Percentiles rank a stretch among this genome's conserved stretches.
These are phyloP conservation scores for Geosiphon pyriformis DNA, from an alignment of 192 early-diverging fungal species.

Conservation along the genomic window DNA sequence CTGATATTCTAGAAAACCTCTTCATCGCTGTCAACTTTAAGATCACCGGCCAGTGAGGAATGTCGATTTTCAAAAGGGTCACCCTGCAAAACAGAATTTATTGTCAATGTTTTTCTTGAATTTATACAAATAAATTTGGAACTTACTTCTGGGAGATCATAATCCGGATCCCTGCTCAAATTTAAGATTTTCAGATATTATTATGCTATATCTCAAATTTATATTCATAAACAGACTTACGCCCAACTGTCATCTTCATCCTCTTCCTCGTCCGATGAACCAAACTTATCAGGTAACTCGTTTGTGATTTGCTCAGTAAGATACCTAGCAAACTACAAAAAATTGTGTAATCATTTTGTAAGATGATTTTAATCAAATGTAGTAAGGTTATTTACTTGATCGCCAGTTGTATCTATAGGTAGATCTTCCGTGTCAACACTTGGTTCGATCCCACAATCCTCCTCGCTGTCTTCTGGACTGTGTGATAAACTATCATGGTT, in stretches of 20 bases:
- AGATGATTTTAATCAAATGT: background rate
- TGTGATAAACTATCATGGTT: constrained; percentile 36
- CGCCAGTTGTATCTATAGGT: no score
- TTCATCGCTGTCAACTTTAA: constrained; percentile 14
- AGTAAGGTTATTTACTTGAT: background rate
- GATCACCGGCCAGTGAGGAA: constrained; percentile 1
- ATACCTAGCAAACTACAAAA: constrained; percentile 59
- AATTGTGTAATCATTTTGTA: background rate
- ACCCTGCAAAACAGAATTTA: background rate
- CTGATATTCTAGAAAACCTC: constrained; percentile 5
- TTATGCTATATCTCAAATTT: no score
- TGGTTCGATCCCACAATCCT: constrained; percentile 46
- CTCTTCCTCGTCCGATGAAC: constrained; percentile 57
- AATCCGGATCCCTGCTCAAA: no score
- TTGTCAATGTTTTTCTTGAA: background rate
- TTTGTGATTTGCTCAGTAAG: constrained; percentile 64
- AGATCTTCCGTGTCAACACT: background rate
- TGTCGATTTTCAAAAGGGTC: constrained; percentile 20
- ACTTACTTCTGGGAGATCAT: no score
- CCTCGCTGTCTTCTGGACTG: constrained; percentile 41
- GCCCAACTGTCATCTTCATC: constrained; percentile 51
- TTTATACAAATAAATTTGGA: no score
- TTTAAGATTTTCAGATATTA: no score
- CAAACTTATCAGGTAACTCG: constrained; percentile 66
- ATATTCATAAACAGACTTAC: constrained; percentile 28